Evolutionary conservation across 139 green algal genomes (phyloP).

Genomic region (Asterochloris sp.): DNA sequence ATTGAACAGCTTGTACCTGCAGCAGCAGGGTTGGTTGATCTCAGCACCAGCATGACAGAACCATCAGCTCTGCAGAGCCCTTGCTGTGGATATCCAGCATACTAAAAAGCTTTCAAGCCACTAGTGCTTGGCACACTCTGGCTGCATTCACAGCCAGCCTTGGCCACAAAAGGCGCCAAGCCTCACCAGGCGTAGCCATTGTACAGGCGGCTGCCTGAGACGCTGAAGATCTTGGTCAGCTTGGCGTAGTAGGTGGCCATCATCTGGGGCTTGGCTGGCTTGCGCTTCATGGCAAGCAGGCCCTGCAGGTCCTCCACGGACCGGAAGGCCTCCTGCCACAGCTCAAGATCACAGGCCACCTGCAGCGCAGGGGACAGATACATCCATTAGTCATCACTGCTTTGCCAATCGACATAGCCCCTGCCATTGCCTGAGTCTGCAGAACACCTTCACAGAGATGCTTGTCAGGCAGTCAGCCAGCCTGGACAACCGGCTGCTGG

Average conservation of each 20-base stretch:
- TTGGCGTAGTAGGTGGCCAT: conserved; percentile 96
- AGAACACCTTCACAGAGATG: not conserved
- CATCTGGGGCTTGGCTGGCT: conserved; percentile 85
- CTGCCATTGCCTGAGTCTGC: not conserved
- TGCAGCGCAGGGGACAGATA: conserved; percentile 16
- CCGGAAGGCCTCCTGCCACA: conserved; percentile 99
- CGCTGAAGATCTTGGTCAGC: conserved; percentile 88
- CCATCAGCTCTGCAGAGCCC: not conserved
- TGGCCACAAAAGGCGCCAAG: not conserved
- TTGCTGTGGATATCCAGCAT: not conserved
- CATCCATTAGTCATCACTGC: too few species aligned
- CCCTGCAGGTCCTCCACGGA: conserved; percentile 98
- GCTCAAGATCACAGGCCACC: conserved; percentile 88
- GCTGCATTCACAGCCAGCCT: not conserved
- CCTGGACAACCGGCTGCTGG: too few species aligned
- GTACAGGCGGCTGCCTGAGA: conserved; percentile 88
- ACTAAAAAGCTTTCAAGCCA: not conserved
- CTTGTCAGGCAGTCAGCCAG: too few species aligned
- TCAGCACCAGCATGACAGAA: not conserved
- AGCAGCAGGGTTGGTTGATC: not conserved
- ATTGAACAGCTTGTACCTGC: conserved; percentile 84
- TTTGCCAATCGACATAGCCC: not conserved
- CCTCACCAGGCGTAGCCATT: conserved; percentile 51
- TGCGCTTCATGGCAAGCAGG: conserved; percentile 83
- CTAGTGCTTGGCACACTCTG: not conserved